These are phyloP conservation scores for Aurinia saxatilis DNA, from an alignment of 345 rosid species.

Conservation along the genomic window DNA sequence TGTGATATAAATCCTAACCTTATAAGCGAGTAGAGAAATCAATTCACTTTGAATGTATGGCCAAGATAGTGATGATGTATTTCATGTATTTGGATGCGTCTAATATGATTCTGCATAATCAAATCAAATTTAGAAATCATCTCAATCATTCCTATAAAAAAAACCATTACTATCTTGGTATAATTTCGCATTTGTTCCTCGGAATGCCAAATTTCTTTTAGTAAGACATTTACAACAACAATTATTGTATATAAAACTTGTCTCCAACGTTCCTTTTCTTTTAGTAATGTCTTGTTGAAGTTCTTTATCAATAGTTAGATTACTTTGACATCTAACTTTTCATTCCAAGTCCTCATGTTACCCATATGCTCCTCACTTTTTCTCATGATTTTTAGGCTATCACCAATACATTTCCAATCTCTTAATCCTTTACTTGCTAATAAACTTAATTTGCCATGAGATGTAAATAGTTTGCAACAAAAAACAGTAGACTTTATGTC, in stretches of 20 bases:
- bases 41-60: not conserved
- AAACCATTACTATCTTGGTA: not conserved
- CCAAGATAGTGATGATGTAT: constrained; percentile 1
- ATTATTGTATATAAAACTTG: not conserved
- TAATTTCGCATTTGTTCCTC: not conserved
- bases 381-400: not conserved
- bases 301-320: not conserved
- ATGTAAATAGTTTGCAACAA: no score
- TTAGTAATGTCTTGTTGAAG: not conserved
- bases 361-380: no score
- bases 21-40: not conserved
- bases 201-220: not conserved
- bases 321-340: not conserved
- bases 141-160: not conserved
- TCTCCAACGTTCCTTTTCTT: not conserved
- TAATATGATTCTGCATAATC: not conserved
- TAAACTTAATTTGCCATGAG: not conserved
- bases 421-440: not conserved
- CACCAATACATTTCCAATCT: not conserved
- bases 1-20: not conserved
- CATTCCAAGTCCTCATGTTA: constrained; percentile 1
- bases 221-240: not conserved
- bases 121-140: not conserved
- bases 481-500: not conserved
- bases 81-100: not conserved